Evolutionary conservation across 495 filamentous ascomycete species (phyloP).

Genomic region (Parmelia sp.): DNA sequence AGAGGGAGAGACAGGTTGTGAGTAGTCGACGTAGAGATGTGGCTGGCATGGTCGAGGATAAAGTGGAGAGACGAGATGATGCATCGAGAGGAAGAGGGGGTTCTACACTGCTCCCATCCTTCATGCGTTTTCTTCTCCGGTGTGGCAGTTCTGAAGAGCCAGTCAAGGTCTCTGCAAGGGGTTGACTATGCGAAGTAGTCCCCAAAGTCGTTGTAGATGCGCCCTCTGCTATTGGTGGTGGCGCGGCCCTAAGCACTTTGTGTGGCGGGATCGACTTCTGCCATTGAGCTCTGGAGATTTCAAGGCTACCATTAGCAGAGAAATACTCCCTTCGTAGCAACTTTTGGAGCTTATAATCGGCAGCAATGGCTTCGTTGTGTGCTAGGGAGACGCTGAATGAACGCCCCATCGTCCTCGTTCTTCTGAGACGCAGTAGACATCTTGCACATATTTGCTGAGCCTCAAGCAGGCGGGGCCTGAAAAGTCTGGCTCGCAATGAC

Average conservation of each 20-base stretch:
- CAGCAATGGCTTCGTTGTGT: constrained; percentile 4
- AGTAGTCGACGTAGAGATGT: constrained; percentile 67
- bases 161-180: neutral
- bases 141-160: constrained; percentile 39
- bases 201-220: neutral
- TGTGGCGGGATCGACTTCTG: neutral
- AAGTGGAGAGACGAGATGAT: constrained; percentile 67
- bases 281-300: neutral
- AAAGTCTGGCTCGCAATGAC: constrained; percentile 9
- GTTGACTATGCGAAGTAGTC: neutral
- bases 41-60: constrained; percentile 61
- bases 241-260: neutral
- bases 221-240: neutral
- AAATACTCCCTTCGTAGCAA: constrained; percentile 26
- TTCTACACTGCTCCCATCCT: constrained; percentile 33
- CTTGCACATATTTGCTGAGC: constrained; percentile 15
- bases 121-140: constrained; percentile 46
- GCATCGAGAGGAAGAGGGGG: constrained; percentile 67
- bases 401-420: neutral
- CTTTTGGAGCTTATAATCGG: constrained; percentile 11
- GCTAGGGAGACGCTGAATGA: constrained; percentile 15
- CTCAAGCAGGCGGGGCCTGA: neutral
- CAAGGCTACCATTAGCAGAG: constrained; percentile 23
- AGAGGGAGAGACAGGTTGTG: constrained; percentile 83
- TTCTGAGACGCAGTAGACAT: constrained; percentile 14